Percentiles rank a stretch among this genome's conserved stretches.
Conservation (phyloP, 106 monocot species). For the Acanthochlamys bracteata region DNA sequence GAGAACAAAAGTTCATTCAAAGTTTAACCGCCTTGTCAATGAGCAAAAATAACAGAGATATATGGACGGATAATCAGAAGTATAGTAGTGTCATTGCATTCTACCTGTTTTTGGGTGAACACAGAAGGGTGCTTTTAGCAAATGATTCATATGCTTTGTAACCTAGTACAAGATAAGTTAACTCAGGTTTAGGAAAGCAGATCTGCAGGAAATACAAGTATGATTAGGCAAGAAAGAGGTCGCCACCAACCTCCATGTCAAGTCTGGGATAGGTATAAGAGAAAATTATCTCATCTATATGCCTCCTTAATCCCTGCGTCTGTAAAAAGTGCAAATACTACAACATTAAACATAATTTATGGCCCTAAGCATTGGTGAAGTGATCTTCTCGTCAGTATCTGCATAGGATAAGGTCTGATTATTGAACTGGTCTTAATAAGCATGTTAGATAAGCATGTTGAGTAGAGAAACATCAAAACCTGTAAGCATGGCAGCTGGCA, state of each 20-base stretch:
- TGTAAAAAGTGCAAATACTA: constrained; percentile 5
- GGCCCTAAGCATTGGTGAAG: no score
- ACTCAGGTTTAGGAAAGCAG: not conserved
- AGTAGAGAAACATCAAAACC: no score
- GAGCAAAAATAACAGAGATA: not conserved
- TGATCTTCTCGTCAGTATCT: no score
- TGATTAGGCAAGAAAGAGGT: not conserved
- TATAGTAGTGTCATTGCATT: not conserved
- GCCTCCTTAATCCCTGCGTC: constrained; percentile 58
- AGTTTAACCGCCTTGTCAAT: not conserved
- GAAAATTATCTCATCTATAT: constrained; percentile 95
- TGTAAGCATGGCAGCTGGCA: no score
- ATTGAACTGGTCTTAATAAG: no score
- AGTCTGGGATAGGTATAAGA: constrained; percentile 88
- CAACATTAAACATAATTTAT: no score
- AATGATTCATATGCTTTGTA: constrained; percentile 94
- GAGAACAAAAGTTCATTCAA: not conserved
- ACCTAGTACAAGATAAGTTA: constrained; percentile 33
- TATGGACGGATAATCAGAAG: not conserved
- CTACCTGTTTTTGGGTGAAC: constrained; percentile 94
- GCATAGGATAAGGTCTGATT: no score
- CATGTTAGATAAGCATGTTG: no score
- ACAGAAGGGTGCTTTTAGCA: constrained; percentile 92
- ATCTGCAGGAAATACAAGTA: not conserved
- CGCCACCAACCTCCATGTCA: constrained; percentile 71